Evolutionary conservation across 2,329 filamentous ascomycete species (phyloP), one percentile per base, ranked within the genome.

Genomic region (Pezicula neosporulosa): DNA sequence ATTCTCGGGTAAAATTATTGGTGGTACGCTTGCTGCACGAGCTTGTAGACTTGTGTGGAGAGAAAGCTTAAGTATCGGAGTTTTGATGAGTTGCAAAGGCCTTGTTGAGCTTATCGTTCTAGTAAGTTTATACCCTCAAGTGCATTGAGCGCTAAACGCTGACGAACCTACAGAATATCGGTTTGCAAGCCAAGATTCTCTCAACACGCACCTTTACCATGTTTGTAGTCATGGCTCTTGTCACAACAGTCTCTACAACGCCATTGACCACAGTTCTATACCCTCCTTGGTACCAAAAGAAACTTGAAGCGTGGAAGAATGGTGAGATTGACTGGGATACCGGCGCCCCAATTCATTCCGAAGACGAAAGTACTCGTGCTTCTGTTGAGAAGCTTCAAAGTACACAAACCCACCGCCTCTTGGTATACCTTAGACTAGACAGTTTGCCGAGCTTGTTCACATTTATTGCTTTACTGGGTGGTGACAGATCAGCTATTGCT

Each of bases 11-110:
- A 97, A 97, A 68, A 87, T 97, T 47, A 74, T 86, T 12, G 93
- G 92, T 39, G 91, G 90, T 16, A 85, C 90, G 0, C 52, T 95
- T 1, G 90, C 92, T 7, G 91, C 93, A 1, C 81, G 83, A 35
- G 64, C 83, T 3, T 89, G 83, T 61, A 90, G 87, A 24, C 75
- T 97, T 47, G 79, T 95, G 1, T 97, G 93, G 93, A 82, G 92
- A 53, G 93, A 97, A 68, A 92, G 88, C 51, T 81, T 95, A 30
- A 83, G 90, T 1, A 94, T 97, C 59, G 93, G 93, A 13, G 83
- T 86, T 15, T 72, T 97, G 62, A 97, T 97, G 93, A 96, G 90
- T 70, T 97, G 93, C 70, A 97, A 97, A 69, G 93, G 93, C 62
- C 77, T 97, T 9, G 92, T 97, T 0, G 92, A 97, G 68, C 74